Percentiles rank a stretch among this genome's conserved stretches.
Evolutionary conservation across 73 alveolate species (phyloP).

Genomic region (Stentor roeselii): DNA sequence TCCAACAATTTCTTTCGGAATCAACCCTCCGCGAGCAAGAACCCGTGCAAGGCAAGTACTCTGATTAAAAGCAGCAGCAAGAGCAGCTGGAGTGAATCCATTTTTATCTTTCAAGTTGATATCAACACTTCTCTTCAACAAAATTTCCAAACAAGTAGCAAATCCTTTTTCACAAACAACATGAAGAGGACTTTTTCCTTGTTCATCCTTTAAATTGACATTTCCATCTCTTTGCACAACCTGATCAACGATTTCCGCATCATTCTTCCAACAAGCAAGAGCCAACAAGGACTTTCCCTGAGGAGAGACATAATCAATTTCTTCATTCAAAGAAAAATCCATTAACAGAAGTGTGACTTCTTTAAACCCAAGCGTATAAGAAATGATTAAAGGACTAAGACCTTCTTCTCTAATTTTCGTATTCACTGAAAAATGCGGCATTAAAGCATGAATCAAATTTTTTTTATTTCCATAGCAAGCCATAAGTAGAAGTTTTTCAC

Average conservation of each 20-base stretch:
- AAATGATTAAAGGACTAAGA: not conserved
- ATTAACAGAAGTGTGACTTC: not conserved
- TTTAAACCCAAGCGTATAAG: constrained; percentile 21
- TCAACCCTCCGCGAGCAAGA: not conserved
- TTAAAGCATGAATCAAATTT: not conserved
- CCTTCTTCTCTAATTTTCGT: not conserved
- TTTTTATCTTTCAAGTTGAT: not conserved
- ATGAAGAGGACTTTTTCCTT: not conserved
- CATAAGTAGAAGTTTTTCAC: not conserved
- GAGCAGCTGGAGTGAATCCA: not conserved
- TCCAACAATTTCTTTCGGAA: not conserved
- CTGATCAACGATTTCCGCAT: not conserved
- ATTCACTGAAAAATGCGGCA: not conserved
- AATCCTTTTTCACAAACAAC: not conserved
- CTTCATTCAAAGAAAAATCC: not conserved
- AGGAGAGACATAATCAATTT: not conserved
- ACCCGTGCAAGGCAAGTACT: not conserved
- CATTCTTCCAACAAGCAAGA: not conserved
- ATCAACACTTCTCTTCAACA: not conserved
- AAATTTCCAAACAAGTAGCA: not conserved
- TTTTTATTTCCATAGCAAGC: constrained; percentile 15
- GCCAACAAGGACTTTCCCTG: not conserved
- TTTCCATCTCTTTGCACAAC: not conserved
- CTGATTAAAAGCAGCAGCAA: not conserved
- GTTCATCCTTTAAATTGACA: not conserved